These are phyloP conservation scores for Abortiporus biennis DNA, from an alignment of 1,284 basidiomycete genomes.

Conservation along the genomic window DNA sequence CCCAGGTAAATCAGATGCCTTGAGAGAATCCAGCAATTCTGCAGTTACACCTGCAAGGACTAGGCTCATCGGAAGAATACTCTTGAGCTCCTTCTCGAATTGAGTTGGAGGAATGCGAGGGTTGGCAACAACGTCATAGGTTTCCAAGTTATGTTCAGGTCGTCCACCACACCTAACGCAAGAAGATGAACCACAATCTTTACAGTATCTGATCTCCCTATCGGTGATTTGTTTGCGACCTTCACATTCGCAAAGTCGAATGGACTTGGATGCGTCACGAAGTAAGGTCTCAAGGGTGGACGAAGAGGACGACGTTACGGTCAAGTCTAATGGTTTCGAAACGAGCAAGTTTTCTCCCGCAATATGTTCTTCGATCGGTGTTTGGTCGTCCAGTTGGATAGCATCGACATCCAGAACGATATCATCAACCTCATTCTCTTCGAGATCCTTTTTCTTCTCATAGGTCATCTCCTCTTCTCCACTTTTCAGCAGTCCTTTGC, in stretches of 20 bases:
- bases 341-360: constrained; percentile 66
- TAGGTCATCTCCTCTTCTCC: constrained; percentile 60
- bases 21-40: constrained; percentile 48
- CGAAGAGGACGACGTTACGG: constrained; percentile 41
- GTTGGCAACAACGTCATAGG: constrained; percentile 42
- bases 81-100: constrained; percentile 76
- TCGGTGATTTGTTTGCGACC: constrained; percentile 77
- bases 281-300: constrained; percentile 63
- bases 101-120: constrained; percentile 61
- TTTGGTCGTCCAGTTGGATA: constrained; percentile 15
- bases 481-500: constrained; percentile 56
- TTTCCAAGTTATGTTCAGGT: constrained; percentile 75
- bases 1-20: constrained; percentile 38
- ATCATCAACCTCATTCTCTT: constrained; percentile 24
- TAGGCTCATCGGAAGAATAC: constrained; percentile 84
- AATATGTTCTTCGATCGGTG: constrained; percentile 45
- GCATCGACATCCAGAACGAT: constrained; percentile 22
- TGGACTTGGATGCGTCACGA: constrained; percentile 59
- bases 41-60: constrained; percentile 49
- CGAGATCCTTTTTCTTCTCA: constrained; percentile 46
- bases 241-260: constrained; percentile 85
- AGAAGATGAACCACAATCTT: constrained; percentile 73
- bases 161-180: constrained; percentile 87
- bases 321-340: constrained; percentile 63
- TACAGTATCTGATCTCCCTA: constrained; percentile 66